Conservation (phyloP, 2,329 filamentous ascomycete genomes). For the Fusarium siculi region DNA sequence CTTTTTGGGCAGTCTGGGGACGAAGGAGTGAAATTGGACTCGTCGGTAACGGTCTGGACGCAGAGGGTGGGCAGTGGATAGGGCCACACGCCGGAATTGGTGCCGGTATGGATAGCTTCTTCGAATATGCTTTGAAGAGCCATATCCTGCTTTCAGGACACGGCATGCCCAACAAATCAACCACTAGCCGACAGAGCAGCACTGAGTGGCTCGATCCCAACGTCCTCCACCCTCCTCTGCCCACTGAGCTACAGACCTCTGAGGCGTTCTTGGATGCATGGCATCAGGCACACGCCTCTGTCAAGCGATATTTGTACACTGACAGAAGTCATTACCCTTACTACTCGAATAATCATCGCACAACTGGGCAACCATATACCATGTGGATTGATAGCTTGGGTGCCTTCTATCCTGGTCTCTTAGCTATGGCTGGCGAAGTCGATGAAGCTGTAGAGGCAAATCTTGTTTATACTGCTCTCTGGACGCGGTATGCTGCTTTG, state of each 20-base stretch:
- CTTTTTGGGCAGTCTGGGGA: conserved; percentile 98
- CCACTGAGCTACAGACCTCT: conserved; percentile 74
- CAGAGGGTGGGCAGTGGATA: conserved; percentile 90
- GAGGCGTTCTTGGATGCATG: conserved; percentile 85
- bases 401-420: conserved; percentile 91
- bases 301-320: conserved; percentile 92
- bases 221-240: conserved; percentile 67
- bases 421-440: conserved; percentile 86
- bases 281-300: conserved; percentile 85
- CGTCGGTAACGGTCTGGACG: conserved; percentile 91
- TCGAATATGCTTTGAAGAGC: conserved; percentile 96
- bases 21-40: conserved; percentile 86
- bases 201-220: conserved; percentile 71
- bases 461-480: conserved; percentile 89
- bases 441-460: conserved; percentile 93
- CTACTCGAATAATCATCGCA: conserved; percentile 89
- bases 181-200: conserved; percentile 54
- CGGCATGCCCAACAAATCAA: conserved; percentile 62
- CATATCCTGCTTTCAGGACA: conserved; percentile 89
- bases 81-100: conserved; percentile 92
- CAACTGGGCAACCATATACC: conserved; percentile 86
- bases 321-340: conserved; percentile 82
- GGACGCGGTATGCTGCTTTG: conserved; percentile 93
- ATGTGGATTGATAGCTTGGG: conserved; percentile 97
- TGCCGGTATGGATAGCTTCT: conserved; percentile 97